These are phyloP conservation scores for Paratinospora sagittata DNA, from an alignment of 164 flowering plant species.

Conservation along the genomic window DNA sequence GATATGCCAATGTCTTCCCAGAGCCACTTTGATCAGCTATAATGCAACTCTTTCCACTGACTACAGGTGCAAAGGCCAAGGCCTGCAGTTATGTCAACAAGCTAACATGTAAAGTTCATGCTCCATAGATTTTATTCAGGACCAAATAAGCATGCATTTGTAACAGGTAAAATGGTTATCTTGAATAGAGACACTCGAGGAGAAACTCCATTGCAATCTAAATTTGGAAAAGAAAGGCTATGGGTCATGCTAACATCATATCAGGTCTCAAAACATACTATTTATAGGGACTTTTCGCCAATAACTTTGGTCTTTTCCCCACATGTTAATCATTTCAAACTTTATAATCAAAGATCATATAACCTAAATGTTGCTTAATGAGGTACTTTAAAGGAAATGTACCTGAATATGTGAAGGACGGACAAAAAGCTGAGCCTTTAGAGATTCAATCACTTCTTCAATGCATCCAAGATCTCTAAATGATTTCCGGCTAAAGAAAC, in stretches of 20 bases:
- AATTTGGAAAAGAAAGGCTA: background rate
- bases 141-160: background rate
- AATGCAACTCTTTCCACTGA: constrained; percentile 70
- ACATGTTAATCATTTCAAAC: background rate
- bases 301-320: background rate
- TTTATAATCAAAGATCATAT: background rate
- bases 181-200: background rate
- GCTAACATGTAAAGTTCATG: background rate
- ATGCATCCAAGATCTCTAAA: constrained; percentile 66
- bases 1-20: constrained; percentile 94
- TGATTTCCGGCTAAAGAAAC: constrained; percentile 64
- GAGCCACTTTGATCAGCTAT: constrained; percentile 99
- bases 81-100: constrained; percentile 48
- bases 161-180: background rate
- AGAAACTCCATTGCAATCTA: background rate
- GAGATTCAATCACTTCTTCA: constrained; percentile 56
- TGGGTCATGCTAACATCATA: background rate
- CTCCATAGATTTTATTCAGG: background rate
- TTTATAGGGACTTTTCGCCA: background rate
- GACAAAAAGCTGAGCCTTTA: constrained; percentile 38
- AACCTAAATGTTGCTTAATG: background rate
- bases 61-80: constrained; percentile 62
- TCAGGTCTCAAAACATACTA: background rate
- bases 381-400: constrained; percentile 2
- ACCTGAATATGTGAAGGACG: constrained; percentile 98